A percentile compares a stretch with the other conserved stretches of the same genome.
These are phyloP conservation scores for Cordyceps fumosorosea DNA, from an alignment of 2,329 filamentous ascomycete species.

Conservation along the genomic window DNA sequence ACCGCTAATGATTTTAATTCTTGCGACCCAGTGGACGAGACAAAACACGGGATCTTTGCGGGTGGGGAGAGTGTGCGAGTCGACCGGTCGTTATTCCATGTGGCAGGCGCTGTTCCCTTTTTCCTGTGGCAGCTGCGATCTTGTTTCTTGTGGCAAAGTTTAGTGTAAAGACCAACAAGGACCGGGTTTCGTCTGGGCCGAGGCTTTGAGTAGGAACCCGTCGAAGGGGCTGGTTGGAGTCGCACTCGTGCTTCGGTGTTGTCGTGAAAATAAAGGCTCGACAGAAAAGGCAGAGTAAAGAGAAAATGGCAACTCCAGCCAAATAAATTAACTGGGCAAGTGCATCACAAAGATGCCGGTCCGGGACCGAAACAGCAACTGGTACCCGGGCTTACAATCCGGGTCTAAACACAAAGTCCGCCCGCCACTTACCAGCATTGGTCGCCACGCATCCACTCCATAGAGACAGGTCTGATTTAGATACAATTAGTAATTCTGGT, in stretches of 20 bases:
- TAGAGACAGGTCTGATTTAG: neutral
- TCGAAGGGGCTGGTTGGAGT: neutral
- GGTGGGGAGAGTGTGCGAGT: neutral
- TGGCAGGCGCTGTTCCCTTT: neutral
- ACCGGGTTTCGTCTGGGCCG: neutral
- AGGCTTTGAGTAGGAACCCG: neutral
- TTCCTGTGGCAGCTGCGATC: neutral
- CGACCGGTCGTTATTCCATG: neutral
- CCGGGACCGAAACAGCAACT: constrained; percentile 8
- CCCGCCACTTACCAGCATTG: neutral
- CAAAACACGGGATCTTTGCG: neutral
- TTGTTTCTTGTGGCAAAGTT: neutral
- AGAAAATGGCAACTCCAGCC: neutral
- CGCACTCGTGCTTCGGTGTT: neutral
- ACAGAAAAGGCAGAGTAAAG: neutral
- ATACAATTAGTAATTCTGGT: neutral
- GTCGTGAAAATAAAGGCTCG: neutral
- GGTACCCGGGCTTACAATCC: neutral
- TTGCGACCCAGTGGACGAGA: neutral
- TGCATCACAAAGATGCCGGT: neutral
- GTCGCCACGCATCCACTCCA: constrained; percentile 3
- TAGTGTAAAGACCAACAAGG: neutral
- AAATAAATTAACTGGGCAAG: neutral
- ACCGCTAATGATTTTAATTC: neutral
- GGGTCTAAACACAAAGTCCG: constrained; percentile 9